Conservation (phyloP, 805 yeast genomes). For the Nakazawaea wickerhamii region DNA sequence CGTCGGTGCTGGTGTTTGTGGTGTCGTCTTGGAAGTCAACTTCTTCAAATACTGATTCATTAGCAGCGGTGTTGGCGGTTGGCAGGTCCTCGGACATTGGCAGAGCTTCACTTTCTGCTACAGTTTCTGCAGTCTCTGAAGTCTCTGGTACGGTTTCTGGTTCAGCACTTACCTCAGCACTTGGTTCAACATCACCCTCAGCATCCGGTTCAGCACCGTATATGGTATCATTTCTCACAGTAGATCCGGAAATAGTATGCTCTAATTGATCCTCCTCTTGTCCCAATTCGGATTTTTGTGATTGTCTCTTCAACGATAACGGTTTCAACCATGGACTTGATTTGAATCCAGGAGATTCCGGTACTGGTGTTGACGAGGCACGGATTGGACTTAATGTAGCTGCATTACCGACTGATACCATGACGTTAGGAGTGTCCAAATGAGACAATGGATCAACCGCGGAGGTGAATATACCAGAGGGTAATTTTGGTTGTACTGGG, state of each 20-base stretch:
- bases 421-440: not conserved
- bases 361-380: not conserved
- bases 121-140: no score
- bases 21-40: not conserved
- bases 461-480: conserved; percentile 27
- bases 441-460: conserved; percentile 15
- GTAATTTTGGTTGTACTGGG: conserved; percentile 28
- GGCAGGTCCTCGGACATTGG: not conserved
- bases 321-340: conserved; percentile 15
- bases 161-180: no score
- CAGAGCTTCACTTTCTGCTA: no score
- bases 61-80: not conserved
- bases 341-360: conserved; percentile 5
- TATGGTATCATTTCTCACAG: conserved; percentile 1
- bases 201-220: not conserved
- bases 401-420: no score
- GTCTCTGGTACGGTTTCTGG: no score
- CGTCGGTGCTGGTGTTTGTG: not conserved
- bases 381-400: not conserved
- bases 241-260: not conserved
- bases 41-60: not conserved
- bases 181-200: not conserved
- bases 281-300: not conserved
- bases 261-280: not conserved
- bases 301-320: conserved; percentile 12